Evolutionary conservation across 2,329 filamentous ascomycete species (phyloP), one percentile per base, ranked within the genome.

Genomic region (Thermothelomyces thermophilus): DNA sequence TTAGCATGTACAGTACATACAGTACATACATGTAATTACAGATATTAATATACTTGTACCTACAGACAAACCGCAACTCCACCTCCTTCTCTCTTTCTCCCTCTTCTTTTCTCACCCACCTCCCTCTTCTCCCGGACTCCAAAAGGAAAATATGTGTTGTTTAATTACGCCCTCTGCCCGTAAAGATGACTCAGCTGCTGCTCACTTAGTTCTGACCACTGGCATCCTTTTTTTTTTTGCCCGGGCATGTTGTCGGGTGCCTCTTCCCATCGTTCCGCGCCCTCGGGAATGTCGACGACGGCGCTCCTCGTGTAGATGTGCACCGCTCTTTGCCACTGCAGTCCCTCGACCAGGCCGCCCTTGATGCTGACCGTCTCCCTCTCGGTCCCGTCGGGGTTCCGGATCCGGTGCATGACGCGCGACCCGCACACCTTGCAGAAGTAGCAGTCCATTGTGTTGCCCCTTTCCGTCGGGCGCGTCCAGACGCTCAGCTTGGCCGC

Each of bases 301-400:
- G 74, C 73, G 10, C 66, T 67, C 42, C 64, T 62, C 2, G 68
- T 68, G 51, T 66, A 77, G 16, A 77, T 76, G 49, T 77, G 74
- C 49, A 60, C 65, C 1, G 64, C 70, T 0, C 58, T 60, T 1
- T 64, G 57, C 63, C 71, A 70, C 26, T 65, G 62, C 26, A 77
- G 56, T 0, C 68, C 72, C 17, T 71, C 59, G 14, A 76, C 52
- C 10, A 68, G 64, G 0, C 74, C 74, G 3, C 70, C 74, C 61
- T 77, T 77, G 54, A 77, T 60, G 17, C 65, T 70, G 8, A 76
- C 51, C 0, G 65, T 70, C 0, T 62, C 28, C 20, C 66, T 61
- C 4, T 66, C 62, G 3, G 55, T 62, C 2, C 73, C 72, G 49
- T 72, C 67, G 1, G 62, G 53, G 6, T 67, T 56, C 19, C 68